These are phyloP conservation scores for Hydrangea macrophylla DNA, from an alignment of 148 eudicot genomes.

Conservation along the genomic window DNA sequence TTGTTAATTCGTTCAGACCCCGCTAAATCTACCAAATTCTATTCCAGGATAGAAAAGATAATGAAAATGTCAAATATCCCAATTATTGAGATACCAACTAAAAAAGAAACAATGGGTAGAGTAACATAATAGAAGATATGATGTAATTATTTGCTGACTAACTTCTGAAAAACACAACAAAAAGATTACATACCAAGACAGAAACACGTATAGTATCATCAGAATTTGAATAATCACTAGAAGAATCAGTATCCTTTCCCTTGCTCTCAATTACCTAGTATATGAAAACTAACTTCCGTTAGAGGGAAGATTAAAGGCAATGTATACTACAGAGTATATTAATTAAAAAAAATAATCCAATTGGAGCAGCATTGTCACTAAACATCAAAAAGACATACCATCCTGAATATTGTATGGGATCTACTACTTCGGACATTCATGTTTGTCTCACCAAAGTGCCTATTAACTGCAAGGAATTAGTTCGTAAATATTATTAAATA, in stretches of 20 bases:
- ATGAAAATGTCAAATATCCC: not conserved
- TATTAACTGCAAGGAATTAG: conserved; percentile 53
- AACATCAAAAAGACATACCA: conserved; percentile 58
- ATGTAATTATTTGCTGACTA: too few species aligned
- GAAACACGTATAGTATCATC: conserved; percentile 94
- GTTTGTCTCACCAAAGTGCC: conserved; percentile 98
- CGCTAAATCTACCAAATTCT: conserved; percentile 96
- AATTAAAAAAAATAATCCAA: not conserved
- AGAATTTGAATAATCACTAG: conserved; percentile 36
- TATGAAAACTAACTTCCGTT: not conserved
- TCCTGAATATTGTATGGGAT: conserved; percentile 95
- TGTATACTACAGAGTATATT: not conserved
- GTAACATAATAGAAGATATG: too few species aligned
- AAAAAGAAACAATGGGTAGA: too few species aligned
- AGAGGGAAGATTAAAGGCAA: not conserved
- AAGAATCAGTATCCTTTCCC: conserved; percentile 46
- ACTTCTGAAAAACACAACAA: not conserved
- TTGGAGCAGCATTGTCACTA: conserved; percentile 11
- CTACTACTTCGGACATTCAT: conserved; percentile 98
- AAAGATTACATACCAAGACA: conserved; percentile 62
- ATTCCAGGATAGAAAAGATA: conserved; percentile 14
- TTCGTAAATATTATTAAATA: conserved; percentile 11
- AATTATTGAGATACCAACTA: not conserved
- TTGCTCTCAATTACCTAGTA: conserved; percentile 91
- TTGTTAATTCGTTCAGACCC: conserved; percentile 97